A percentile compares a stretch with the other conserved stretches of the same genome.
Conservation (phyloP, 176 grass and related monocot genomes). For the Aegilops longissima region DNA sequence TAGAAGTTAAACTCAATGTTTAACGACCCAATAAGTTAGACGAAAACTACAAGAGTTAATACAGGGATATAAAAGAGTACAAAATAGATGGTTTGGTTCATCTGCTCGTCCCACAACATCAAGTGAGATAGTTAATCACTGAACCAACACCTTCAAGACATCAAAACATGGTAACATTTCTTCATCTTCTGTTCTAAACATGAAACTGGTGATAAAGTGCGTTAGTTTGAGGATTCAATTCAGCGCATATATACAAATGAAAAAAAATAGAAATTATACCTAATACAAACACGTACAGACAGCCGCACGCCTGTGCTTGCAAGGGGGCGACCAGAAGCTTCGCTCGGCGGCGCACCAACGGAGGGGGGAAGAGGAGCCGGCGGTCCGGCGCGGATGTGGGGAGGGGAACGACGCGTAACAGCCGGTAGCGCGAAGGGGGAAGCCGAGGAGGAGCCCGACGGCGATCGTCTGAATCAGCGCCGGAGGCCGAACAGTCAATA, state of each 20-base stretch:
- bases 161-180: neutral
- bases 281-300: neutral
- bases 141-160: neutral
- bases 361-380: too few relatives aligned
- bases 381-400: too few relatives aligned
- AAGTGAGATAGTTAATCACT: neutral
- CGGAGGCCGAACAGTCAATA: neutral
- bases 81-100: neutral
- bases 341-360: neutral
- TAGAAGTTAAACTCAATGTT: neutral
- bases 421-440: neutral
- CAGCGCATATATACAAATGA: neutral
- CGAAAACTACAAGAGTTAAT: neutral
- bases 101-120: neutral
- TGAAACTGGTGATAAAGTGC: neutral
- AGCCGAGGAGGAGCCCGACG: neutral
- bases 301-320: neutral
- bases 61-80: neutral
- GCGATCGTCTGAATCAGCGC: neutral
- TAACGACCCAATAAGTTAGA: neutral
- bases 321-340: neutral
- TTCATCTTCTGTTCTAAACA: neutral
- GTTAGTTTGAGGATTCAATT: neutral
- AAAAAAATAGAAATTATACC: neutral
- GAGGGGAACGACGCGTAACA: neutral